phyloP scores from a whole-genome alignment of 2,329 filamentous ascomycete species.

The Pyricularia pennisetigena region DNA sequence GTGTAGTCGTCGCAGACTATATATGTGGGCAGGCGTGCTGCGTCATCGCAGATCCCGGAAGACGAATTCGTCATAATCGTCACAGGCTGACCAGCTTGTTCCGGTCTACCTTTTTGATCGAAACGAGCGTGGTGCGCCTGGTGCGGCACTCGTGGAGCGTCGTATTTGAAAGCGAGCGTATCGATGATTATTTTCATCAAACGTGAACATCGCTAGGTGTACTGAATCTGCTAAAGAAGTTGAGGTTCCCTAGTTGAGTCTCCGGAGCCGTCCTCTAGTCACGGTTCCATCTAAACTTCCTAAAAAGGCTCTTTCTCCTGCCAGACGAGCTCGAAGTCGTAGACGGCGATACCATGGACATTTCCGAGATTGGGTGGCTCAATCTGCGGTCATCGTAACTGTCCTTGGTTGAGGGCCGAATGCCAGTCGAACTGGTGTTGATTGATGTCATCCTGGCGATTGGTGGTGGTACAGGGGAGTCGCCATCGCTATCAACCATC shows the following conservation, averaged over 20 bases:
- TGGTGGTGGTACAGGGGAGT: constrained; percentile 7
- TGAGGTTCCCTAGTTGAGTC: neutral
- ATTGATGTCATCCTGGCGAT: constrained; percentile 11
- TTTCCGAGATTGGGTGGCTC: constrained; percentile 1
- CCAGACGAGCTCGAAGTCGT: constrained; percentile 1
- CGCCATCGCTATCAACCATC: constrained; percentile 12
- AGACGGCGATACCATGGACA: neutral
- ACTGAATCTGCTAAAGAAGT: neutral
- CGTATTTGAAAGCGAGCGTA: neutral
- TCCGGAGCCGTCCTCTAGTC: constrained; percentile 1
- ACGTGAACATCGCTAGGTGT: neutral
- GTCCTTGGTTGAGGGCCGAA: constrained; percentile 20
- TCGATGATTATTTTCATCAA: neutral
- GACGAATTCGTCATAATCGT: neutral
- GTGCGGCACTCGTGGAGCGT: neutral
- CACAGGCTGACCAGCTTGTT: neutral
- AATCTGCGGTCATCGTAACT: constrained; percentile 22
- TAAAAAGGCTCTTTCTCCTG: constrained; percentile 8
- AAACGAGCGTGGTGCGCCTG: neutral
- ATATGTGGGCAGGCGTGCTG: neutral
- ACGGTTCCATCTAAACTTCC: constrained; percentile 8
- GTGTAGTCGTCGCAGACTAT: neutral
- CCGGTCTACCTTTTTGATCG: neutral
- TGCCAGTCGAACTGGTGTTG: constrained; percentile 10
- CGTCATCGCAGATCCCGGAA: neutral